Evolutionary conservation across 2,329 filamentous ascomycete genomes (phyloP), one percentile per base, ranked within the genome.

Genomic region (Chalaropsis ovoidea): DNA sequence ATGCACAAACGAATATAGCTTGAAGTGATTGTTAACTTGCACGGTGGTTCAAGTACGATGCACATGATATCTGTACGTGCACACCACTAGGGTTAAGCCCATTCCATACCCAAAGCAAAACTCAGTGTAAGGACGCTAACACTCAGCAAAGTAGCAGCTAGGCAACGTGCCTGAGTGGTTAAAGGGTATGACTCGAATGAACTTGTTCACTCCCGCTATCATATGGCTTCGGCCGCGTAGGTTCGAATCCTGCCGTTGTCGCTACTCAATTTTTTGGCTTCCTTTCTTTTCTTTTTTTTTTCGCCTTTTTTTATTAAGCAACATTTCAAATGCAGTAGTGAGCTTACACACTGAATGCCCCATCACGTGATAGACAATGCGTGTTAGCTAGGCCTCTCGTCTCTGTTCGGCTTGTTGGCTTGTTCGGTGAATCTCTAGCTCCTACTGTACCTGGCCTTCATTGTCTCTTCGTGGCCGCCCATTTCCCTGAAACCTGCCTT

Each of bases 171-270:
- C 65, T 67, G 65, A 64, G 61, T 67, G 65, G 65, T 64, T 67
- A 67, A 67, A 64, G 65, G 61, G 65, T 61, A 64, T 67, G 61
- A 67, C 49, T 67, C 65, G 65, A 67, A 67, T 64, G 65, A 45
- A 54, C 45, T 61, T 31, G 22, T 45, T 58, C 52, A 64, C 47
- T 17, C 42, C 54, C 42, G 61, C 31, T 56, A 67, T 64, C 62
- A 64, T 67, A 67, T 67, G 65, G 39, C 62, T 64, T 64, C 62
- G 65, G 62, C 35, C 62, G 65, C 62, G 56, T 43, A 64, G 62
- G 65, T 64, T 67, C 65, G 54, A 67, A 62, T 67, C 65, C 62
- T 64, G 62, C 47, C 45, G 62, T 64, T 67, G 62, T 67, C 62
- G 65, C 24, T 52, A 35, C 35, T 39, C 8, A n/a, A 11, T 1